Evolutionary conservation across 2,329 filamentous ascomycete genomes (phyloP), one percentile per base, ranked within the genome.

Genomic region (Fusarium goolgardi): DNA sequence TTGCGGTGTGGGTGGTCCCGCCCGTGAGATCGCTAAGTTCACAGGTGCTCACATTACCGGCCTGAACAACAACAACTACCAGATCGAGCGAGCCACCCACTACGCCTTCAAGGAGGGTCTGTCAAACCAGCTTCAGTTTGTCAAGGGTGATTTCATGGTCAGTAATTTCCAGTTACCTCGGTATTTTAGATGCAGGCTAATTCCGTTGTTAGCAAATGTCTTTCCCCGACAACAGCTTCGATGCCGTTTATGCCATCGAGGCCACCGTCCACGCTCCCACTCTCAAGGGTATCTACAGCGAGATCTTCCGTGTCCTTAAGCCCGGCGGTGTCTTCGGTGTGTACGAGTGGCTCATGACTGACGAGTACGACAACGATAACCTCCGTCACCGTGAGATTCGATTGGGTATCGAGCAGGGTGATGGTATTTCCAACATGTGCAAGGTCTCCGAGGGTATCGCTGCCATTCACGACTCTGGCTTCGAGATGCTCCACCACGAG

Each of bases 311-410:
- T 47, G 94, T 97, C 23, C 86, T 99, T 68, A 99, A 98, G 86
- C 96, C 96, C 21, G 96, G 96, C 63, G 95, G 96, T 79, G 85
- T 93, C 52, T 99, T 98, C 75, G 96, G 95, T 77, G 95, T 98
- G 53, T 99, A 98, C 82, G 96, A 99, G 81, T 98, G 96, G 96
- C 85, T 98, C 76, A 98, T 99, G 96, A 98, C 94, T 9, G 94
- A 97, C 67, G 84, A 90, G 25, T 99, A 97, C 81, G 91, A 98
- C 82, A 95, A 97, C 78, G 85, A 91, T 63, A 94, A 97, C 85
- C 80, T 92, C 1, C 85, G 89, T 75, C 96, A 98, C 83, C 91
- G 94, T 71, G 88, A 92, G 78, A 96, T 98, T 76, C 92, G 96
- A 69, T 89, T 97, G 20, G 94, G 91, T 69, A 99, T 99, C 70